Evolutionary conservation across 805 yeast species (phyloP).

Genomic region (Pichia gijzeniarum): DNA sequence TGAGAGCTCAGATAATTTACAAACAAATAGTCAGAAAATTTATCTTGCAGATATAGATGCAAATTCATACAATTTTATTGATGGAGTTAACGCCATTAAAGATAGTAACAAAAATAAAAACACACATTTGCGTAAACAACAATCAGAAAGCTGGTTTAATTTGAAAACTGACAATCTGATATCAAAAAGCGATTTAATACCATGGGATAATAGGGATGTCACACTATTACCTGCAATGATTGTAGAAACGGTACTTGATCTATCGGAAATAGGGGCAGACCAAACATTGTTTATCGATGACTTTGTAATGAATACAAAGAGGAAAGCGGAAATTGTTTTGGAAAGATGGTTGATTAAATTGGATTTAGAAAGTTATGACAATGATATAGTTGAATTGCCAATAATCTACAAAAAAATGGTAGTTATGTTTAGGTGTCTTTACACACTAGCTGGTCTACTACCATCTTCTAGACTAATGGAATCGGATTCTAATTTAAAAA

Average conservation of each 20-base stretch:
- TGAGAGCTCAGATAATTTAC: too few relatives aligned
- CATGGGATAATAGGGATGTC: conserved; percentile 50
- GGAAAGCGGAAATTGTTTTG: conserved; percentile 77
- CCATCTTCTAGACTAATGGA: conserved; percentile 59
- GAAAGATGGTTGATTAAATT: conserved; percentile 92
- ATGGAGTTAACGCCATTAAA: background rate
- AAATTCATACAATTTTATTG: background rate
- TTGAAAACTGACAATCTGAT: conserved; percentile 33
- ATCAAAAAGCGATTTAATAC: conserved; percentile 21
- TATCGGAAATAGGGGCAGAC: conserved; percentile 21
- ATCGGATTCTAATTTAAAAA: conserved; percentile 19
- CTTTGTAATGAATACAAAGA: conserved; percentile 51
- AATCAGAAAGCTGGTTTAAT: conserved; percentile 59
- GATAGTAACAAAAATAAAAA: background rate
- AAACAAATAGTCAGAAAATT: conserved; percentile 14
- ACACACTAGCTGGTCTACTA: conserved; percentile 56
- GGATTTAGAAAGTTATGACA: conserved; percentile 40
- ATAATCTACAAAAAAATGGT: conserved; percentile 68
- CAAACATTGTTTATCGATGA: conserved; percentile 23
- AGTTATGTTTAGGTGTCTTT: conserved; percentile 65
- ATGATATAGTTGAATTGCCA: conserved; percentile 49
- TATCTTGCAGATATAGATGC: conserved; percentile 13
- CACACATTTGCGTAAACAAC: conserved; percentile 9
- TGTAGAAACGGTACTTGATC: conserved; percentile 58
- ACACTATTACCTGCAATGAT: conserved; percentile 69